phyloP scores from a whole-genome alignment of 2,329 filamentous ascomycete genomes.

The Phialophora macrospora region DNA sequence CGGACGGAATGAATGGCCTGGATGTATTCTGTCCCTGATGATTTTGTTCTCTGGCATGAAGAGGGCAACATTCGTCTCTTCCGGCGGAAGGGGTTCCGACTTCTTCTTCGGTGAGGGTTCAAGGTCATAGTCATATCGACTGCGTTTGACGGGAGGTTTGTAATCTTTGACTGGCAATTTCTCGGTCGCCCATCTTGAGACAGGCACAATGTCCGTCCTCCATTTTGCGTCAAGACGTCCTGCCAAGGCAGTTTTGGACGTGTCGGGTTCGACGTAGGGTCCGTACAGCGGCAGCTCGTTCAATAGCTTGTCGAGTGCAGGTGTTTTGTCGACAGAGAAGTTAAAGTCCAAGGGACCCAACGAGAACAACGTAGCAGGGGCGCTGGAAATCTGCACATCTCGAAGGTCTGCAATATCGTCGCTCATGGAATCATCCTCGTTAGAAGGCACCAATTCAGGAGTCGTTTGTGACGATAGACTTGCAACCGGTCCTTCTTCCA shows the following conservation, averaged over 20 bases:
- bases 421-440: slow-evolving; percentile 62
- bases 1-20: slow-evolving; percentile 88
- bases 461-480: slow-evolving; percentile 56
- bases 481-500: slow-evolving; percentile 38
- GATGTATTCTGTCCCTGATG: slow-evolving; percentile 86
- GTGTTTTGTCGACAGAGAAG: slow-evolving; percentile 75
- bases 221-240: slow-evolving; percentile 71
- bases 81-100: slow-evolving; percentile 63
- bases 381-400: slow-evolving; percentile 49
- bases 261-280: slow-evolving; percentile 62
- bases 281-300: slow-evolving; percentile 82
- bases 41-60: slow-evolving; percentile 89
- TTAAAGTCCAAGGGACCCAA: slow-evolving; percentile 81
- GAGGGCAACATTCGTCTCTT: slow-evolving; percentile 77
- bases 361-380: slow-evolving; percentile 81
- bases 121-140: slow-evolving; percentile 83
- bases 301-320: slow-evolving; percentile 75
- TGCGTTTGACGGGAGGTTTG: slow-evolving; percentile 73
- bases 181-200: slow-evolving; percentile 85
- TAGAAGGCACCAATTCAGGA: slow-evolving; percentile 70
- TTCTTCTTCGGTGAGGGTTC: slow-evolving; percentile 65
- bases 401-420: slow-evolving; percentile 50
- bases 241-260: slow-evolving; percentile 37
- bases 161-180: slow-evolving; percentile 72
- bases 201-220: slow-evolving; percentile 76